Percentiles rank a stretch among this genome's conserved stretches.
Evolutionary conservation across 2,329 filamentous ascomycete species (phyloP).

Genomic region (Aulographum hederae): DNA sequence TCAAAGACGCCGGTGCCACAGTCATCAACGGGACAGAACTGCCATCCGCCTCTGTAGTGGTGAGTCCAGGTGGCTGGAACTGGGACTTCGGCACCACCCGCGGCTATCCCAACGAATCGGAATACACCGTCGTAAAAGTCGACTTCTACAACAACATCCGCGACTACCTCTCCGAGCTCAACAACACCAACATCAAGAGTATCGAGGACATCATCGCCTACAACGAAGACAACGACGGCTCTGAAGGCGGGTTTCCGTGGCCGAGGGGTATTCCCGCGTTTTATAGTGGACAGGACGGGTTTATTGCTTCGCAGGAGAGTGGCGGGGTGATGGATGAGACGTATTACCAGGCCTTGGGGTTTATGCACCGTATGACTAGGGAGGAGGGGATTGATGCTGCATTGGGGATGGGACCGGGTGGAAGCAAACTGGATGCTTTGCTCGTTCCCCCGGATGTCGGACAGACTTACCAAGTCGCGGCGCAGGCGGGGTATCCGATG

Average conservation of each 20-base stretch:
- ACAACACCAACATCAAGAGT: conserved; percentile 41
- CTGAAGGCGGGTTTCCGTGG: conserved; percentile 44
- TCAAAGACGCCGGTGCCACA: conserved; percentile 43
- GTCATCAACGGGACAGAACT: conserved; percentile 55
- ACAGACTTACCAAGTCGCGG: conserved; percentile 45
- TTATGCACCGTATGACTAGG: conserved; percentile 36
- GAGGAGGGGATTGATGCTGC: conserved; percentile 55
- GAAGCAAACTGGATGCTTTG: conserved; percentile 36
- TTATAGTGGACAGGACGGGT: conserved; percentile 51
- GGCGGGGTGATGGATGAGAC: conserved; percentile 44
- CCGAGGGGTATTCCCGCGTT: conserved; percentile 40
- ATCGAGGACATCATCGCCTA: conserved; percentile 49
- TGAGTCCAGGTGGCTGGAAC: conserved; percentile 52
- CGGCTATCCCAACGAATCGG: conserved; percentile 51
- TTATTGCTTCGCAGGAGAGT: conserved; percentile 42
- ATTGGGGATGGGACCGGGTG: conserved; percentile 25
- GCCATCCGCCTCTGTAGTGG: conserved; percentile 39
- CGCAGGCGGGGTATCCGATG: conserved; percentile 59
- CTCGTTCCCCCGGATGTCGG: conserved; percentile 52
- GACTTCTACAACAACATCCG: conserved; percentile 52
- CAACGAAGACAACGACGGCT: conserved; percentile 39
- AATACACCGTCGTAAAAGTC: conserved; percentile 55
- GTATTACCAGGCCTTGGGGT: conserved; percentile 48
- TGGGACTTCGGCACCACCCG: conserved; percentile 49
- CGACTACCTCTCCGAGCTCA: conserved; percentile 44